Conservation (phyloP, 2,329 filamentous ascomycete species). For the Fusarium buharicum region DNA sequence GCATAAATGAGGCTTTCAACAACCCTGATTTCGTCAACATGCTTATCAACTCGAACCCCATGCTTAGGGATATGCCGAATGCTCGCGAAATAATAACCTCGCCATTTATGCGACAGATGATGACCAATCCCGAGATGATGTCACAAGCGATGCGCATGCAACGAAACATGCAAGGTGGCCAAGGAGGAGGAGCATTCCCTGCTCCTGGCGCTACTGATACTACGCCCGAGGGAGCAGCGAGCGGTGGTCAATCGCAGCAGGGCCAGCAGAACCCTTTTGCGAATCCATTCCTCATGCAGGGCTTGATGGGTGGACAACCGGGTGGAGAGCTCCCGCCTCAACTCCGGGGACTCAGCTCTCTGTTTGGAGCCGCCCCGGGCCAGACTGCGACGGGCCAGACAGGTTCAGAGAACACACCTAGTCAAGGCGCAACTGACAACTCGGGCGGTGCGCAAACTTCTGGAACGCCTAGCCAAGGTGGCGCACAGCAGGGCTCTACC, state of each 20-base stretch:
- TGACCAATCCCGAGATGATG: constrained; percentile 89
- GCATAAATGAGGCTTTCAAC: constrained; percentile 93
- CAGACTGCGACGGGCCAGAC: constrained; percentile 45
- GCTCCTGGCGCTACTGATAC: constrained; percentile 92
- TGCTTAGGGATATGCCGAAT: constrained; percentile 77
- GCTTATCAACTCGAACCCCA: constrained; percentile 92
- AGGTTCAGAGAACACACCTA: constrained; percentile 44
- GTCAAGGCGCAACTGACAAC: constrained; percentile 41
- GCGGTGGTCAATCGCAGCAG: constrained; percentile 41
- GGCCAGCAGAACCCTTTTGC: constrained; percentile 59
- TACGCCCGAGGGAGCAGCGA: constrained; percentile 67
- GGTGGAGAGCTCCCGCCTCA: constrained; percentile 36
- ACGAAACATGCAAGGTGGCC: constrained; percentile 70
- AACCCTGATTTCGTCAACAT: constrained; percentile 95
- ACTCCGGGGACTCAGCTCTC: constrained; percentile 43
- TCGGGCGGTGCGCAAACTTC: constrained; percentile 40
- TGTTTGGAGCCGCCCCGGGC: constrained; percentile 47
- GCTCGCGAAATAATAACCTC: constrained; percentile 88
- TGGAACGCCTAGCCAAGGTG: constrained; percentile 33
- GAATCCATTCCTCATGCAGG: constrained; percentile 48
- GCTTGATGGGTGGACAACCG: constrained; percentile 36
- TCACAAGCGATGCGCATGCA: constrained; percentile 86
- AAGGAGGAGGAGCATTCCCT: constrained; percentile 72
- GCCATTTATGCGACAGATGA: constrained; percentile 88
- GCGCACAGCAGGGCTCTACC: constrained; percentile 41